Evolutionary conservation across 768 basidiomycete genomes (phyloP).

Genomic region (Boletellus ananas): DNA sequence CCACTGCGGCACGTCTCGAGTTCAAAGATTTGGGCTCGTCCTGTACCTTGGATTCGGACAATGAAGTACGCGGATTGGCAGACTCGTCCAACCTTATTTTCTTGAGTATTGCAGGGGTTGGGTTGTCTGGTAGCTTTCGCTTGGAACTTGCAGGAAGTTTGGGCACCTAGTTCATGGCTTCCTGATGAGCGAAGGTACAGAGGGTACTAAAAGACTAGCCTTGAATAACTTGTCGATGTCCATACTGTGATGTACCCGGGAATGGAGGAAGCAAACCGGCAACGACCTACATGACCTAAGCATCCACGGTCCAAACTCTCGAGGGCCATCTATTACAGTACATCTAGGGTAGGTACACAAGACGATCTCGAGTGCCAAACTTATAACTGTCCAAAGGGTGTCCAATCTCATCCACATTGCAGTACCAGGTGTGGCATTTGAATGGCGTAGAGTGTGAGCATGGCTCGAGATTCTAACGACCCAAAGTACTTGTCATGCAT

Average conservation of each 20-base stretch:
- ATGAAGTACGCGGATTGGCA: background rate
- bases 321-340: background rate
- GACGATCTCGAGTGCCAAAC: background rate
- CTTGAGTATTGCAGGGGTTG: constrained; percentile 79
- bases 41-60: constrained; percentile 8
- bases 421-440: constrained; percentile 1
- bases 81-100: constrained; percentile 59
- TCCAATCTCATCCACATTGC: constrained; percentile 8
- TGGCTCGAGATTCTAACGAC: constrained; percentile 18
- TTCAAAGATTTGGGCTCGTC: constrained; percentile 17
- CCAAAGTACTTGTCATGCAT: constrained; percentile 28
- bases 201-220: constrained; percentile 22
- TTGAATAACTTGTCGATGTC: constrained; percentile 52
- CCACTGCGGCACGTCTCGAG: constrained; percentile 49
- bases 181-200: background rate
- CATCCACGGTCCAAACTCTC: background rate
- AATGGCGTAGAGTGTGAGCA: constrained; percentile 20
- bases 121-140: constrained; percentile 71
- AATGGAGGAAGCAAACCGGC: background rate
- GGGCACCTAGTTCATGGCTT: constrained; percentile 45
- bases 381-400: background rate
- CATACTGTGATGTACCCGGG: constrained; percentile 27
- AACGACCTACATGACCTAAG: constrained; percentile 13
- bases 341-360: constrained; percentile 2
- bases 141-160: constrained; percentile 66